These are phyloP conservation scores for Peronosclerospora sorghi DNA, from an alignment of 352 stramenopile genomes.

Conservation along the genomic window DNA sequence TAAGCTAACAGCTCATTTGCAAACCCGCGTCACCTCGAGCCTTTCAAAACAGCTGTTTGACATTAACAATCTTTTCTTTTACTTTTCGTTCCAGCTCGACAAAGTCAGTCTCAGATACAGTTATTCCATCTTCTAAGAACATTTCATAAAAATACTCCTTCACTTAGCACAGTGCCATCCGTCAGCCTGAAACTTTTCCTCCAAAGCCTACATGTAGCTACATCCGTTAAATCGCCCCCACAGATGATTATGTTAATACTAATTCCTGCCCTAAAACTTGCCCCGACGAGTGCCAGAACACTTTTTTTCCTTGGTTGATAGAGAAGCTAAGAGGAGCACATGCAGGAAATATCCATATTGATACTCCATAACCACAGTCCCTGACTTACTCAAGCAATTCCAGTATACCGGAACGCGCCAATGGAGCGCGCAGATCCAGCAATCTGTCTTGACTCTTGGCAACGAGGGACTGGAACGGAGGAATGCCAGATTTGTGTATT, in stretches of 20 bases:
- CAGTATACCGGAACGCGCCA: slow-evolving; percentile 36
- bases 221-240: background rate
- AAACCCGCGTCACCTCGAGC: slow-evolving; percentile 87
- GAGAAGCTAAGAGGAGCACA: slow-evolving; percentile 55
- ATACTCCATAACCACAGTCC: background rate
- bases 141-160: slow-evolving; percentile 99
- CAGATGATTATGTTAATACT: background rate
- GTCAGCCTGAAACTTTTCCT: slow-evolving; percentile 94
- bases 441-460: slow-evolving; percentile 32
- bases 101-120: slow-evolving; percentile 69
- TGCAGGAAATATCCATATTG: background rate
- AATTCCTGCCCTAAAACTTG: slow-evolving; percentile 93
- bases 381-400: slow-evolving; percentile 46
- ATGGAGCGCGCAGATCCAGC: slow-evolving; percentile 37
- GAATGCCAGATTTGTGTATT: slow-evolving; percentile 37
- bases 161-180: slow-evolving; percentile 88
- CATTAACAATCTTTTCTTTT: slow-evolving; percentile 94
- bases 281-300: slow-evolving; percentile 98
- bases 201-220: slow-evolving; percentile 89
- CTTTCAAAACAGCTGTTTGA: slow-evolving; percentile 87
- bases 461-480: slow-evolving; percentile 51
- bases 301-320: slow-evolving; percentile 56
- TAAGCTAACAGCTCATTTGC: slow-evolving; percentile 87
- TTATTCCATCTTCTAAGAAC: slow-evolving; percentile 53
- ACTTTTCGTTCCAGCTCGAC: slow-evolving; percentile 79